Evolutionary conservation across 306 rosid species (phyloP).

Genomic region (Dryas octopetala): DNA sequence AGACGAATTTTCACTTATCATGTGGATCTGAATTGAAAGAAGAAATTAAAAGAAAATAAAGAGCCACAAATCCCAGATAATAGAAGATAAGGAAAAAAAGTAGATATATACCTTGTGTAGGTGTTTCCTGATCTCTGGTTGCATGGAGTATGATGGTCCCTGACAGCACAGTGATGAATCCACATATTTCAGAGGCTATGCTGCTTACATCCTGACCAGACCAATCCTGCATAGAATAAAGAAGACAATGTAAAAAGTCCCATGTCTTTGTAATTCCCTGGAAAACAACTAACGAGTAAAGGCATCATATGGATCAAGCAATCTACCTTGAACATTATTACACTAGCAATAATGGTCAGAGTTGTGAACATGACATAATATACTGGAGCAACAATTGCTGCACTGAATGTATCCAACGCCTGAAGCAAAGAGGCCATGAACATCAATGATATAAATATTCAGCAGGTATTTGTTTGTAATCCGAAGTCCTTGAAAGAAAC

Average conservation of each 20-base stretch:
- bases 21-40: background rate
- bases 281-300: background rate
- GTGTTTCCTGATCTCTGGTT: slow-evolving; percentile 73
- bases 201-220: slow-evolving; percentile 75
- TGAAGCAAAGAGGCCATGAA: slow-evolving; percentile 33
- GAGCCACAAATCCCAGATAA: background rate
- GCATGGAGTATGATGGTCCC: slow-evolving; percentile 88
- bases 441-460: slow-evolving; percentile 14
- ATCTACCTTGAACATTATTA: slow-evolving; percentile 84
- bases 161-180: slow-evolving; percentile 85
- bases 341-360: slow-evolving; percentile 81
- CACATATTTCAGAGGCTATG: slow-evolving; percentile 88
- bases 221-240: slow-evolving; percentile 71
- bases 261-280: background rate
- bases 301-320: slow-evolving; percentile 15
- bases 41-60: background rate
- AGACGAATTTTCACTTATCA: background rate
- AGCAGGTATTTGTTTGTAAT: slow-evolving; percentile 1
- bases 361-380: slow-evolving; percentile 96
- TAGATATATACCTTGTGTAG: slow-evolving; percentile 55
- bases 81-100: background rate
- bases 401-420: slow-evolving; percentile 88
- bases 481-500: background rate
- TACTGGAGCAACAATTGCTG: slow-evolving; percentile 82
- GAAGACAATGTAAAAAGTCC: slow-evolving; percentile 13